Base-by-base conservation (phyloP, 2,329 filamentous ascomycete genomes). In the Alternaria ethzedia region DNA sequence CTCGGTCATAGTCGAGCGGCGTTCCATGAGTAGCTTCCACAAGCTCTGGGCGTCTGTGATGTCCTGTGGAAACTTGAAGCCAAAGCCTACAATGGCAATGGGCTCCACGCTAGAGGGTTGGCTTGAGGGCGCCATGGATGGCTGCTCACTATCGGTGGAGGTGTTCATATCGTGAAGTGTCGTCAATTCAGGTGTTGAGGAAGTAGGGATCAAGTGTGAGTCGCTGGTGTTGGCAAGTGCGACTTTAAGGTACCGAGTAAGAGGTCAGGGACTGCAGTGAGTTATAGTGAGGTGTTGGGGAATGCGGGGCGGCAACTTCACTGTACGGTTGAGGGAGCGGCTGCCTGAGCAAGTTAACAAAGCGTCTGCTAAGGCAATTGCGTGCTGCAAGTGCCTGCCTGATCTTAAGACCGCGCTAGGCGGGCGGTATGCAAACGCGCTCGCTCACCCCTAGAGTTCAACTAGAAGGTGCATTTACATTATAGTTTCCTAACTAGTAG, bases 21-120 rank as follows among this genome's bases (percentile, higher is more conserved):
- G 59, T 23, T 68, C 60, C 21, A 64, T 45, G 9, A 74, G 63
- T n/a, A 74, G 59, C 13, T 66, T 63, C 74, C 73, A 75, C 10
- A 75, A 59, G 28, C 47, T 58, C 10, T 70, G 66, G 15, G 65
- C 55, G 2, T 55, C 52, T 2, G 57, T 63, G 0, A 67, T 64
- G 47, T 67, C 68, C 49, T 71, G 65, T 3, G 74, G 72, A 23
- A 76, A 70, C 21, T 68, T 70, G 54, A 71, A 66, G 7, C 74
- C 70, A 49, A 79, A 77, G 30, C 80, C 81, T 45, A 82, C 69
- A 12, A 83, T 71, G 6, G 81, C 81, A 20, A 75, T 67, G 5
- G 54, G 59, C 23, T 58, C 54, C 3, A 58, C 17, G 12, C 11
- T 17, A 2, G 25, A n/a, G 13, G 7, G 7, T 4, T 30, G 6